phyloP scores from a whole-genome alignment of 305 asterid genomes.

The Solanum hybrid region DNA sequence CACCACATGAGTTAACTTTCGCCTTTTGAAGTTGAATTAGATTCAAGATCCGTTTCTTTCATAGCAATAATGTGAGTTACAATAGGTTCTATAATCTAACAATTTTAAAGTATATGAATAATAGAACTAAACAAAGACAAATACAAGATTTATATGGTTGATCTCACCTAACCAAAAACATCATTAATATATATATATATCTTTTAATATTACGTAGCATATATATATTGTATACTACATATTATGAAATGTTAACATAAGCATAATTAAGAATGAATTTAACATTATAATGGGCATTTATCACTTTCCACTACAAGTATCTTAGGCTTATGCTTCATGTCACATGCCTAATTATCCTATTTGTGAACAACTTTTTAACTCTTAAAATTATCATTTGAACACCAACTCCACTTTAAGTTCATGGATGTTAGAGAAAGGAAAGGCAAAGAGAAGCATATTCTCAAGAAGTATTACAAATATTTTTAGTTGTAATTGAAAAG shows the following conservation, averaged over 20 bases:
- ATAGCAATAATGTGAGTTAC: not conserved
- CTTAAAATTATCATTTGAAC: not conserved
- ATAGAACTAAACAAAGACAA: not conserved
- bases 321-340: not conserved
- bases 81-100: not conserved
- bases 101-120: not conserved
- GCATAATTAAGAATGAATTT: not conserved
- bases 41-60: not conserved
- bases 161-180: not conserved
- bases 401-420: not conserved
- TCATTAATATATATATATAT: no score
- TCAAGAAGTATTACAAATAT: not conserved
- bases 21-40: not conserved
- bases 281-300: not conserved
- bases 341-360: not conserved
- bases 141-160: not conserved
- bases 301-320: not conserved
- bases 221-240: not conserved
- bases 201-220: not conserved
- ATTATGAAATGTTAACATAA: not conserved
- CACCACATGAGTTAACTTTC: not conserved
- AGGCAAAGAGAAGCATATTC: not conserved
- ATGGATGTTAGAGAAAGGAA: not conserved
- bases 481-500: not conserved
- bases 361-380: not conserved